Base-by-base conservation (phyloP, 2,329 filamentous ascomycete species). In the Balansia obtecta region DNA sequence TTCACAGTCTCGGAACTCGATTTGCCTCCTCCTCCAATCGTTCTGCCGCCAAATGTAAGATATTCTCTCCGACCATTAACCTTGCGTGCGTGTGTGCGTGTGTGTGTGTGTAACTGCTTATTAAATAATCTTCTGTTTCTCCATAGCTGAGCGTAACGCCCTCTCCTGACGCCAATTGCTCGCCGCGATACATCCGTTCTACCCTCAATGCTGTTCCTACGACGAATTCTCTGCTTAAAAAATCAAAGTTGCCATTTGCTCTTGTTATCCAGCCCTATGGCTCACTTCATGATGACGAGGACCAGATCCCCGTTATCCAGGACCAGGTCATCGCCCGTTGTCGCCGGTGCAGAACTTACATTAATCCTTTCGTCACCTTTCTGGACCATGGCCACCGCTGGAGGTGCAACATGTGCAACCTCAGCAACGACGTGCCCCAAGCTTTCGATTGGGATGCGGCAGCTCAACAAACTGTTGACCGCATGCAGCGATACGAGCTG, bases 391-490 rank as follows among this genome's bases (percentile, higher is more conserved):
- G 93, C 45, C 93, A 98, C 70, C 81, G 93, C 63, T 98, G 93
- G 93, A 85, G 91, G 63, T 98, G 93, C 73, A 98, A 98, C 71
- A 96, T 98, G 90, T 98, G 93, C 69, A 97, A 95, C 68, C 75
- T 98, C 56, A 96, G 90, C 59, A 98, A 98, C 65, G 93, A 98
- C 60, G 91, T 97, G 39, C 93, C 93, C n/a, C 93, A 98, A 69
- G 90, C 90, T 38, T 98, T 98, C 58, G 93, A 98, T 66, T 98
- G 93, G 93, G 93, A 98, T 68, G 84, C 88, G 34, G 85, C 88
- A 43, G 77, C 89, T 50, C 91, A 97, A 68, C 90, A 95, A 73
- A 86, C 82, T 48, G 84, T 94, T 47, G 91, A 98, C 65, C 77
- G 93, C 63, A 95, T 93, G 86, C 84, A 94, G 66, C 79, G 93